Evolutionary conservation across 2,329 filamentous ascomycete genomes (phyloP).

Genomic region (Aureobasidium vineae): DNA sequence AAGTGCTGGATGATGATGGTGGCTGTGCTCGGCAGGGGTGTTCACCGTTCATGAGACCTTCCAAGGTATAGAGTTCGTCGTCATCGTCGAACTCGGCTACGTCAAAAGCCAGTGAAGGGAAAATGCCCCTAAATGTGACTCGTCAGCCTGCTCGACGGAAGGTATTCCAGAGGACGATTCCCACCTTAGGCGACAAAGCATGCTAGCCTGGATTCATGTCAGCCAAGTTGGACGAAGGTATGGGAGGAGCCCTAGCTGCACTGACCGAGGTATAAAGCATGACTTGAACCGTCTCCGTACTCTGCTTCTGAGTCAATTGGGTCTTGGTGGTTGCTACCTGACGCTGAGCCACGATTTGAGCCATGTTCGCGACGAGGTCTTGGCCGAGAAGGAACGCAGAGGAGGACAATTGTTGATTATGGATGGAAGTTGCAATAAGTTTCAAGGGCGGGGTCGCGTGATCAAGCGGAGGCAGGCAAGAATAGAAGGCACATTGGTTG

Average conservation of each 20-base stretch:
- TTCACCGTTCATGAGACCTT: background rate
- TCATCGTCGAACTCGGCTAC: background rate
- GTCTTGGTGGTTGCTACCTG: slow-evolving; percentile 3
- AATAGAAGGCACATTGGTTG: background rate
- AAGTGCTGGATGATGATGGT: background rate
- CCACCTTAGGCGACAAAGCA: slow-evolving; percentile 15
- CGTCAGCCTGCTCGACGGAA: background rate
- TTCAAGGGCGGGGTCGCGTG: background rate
- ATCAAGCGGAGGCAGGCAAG: background rate
- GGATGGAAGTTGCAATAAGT: background rate
- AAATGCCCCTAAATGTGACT: background rate
- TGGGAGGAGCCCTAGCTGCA: background rate
- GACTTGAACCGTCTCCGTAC: slow-evolving; percentile 20
- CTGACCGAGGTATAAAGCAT: slow-evolving; percentile 23
- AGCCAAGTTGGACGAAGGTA: background rate
- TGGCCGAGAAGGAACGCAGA: background rate
- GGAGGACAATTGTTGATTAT: background rate
- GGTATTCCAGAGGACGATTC: background rate
- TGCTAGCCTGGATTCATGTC: background rate
- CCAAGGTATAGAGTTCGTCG: slow-evolving; percentile 11
- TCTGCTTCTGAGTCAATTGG: slow-evolving; percentile 15
- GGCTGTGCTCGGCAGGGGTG: background rate
- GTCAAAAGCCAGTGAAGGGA: slow-evolving; percentile 2
- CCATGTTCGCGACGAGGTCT: background rate
- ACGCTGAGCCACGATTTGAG: background rate